Evolutionary conservation across 306 rosid genomes (phyloP).

Genomic region (Cotoneaster glaucophyllus): DNA sequence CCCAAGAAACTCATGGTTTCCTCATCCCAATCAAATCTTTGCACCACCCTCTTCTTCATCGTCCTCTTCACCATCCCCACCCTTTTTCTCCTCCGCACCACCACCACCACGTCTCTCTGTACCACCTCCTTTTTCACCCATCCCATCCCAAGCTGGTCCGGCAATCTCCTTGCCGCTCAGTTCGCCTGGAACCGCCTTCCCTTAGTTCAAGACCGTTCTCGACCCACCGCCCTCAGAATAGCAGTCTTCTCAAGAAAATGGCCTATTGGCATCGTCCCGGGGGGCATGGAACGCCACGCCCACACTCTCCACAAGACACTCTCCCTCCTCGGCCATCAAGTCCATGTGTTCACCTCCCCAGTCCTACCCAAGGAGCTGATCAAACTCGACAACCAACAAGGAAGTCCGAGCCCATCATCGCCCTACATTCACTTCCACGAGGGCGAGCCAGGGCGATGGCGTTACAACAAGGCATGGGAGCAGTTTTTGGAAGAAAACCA

Average conservation of each 20-base stretch:
- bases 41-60: slow-evolving; percentile 61
- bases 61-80: slow-evolving; percentile 72
- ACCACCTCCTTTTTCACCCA: slow-evolving; percentile 29
- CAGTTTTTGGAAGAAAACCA: slow-evolving; percentile 54
- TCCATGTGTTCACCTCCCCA: slow-evolving; percentile 85
- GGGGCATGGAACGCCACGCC: slow-evolving; percentile 98
- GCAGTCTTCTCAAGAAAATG: slow-evolving; percentile 93
- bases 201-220: slow-evolving; percentile 28
- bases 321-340: slow-evolving; percentile 70
- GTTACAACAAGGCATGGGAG: slow-evolving; percentile 90
- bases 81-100: slow-evolving; percentile 51
- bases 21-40: slow-evolving; percentile 43
- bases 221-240: slow-evolving; percentile 46
- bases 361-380: neutral
- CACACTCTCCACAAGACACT: slow-evolving; percentile 78
- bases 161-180: slow-evolving; percentile 61
- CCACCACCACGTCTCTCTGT: slow-evolving; percentile 59
- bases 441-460: slow-evolving; percentile 85
- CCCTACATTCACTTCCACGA: slow-evolving; percentile 74
- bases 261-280: slow-evolving; percentile 78
- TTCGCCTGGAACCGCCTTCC: slow-evolving; percentile 82
- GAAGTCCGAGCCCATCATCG: slow-evolving; percentile 35
- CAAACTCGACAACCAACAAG: slow-evolving; percentile 1
- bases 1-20: slow-evolving; percentile 31
- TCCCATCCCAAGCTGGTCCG: slow-evolving; percentile 46